Evolutionary conservation across 2,329 filamentous ascomycete genomes (phyloP).

Genomic region (Exserohilum rostratum): DNA sequence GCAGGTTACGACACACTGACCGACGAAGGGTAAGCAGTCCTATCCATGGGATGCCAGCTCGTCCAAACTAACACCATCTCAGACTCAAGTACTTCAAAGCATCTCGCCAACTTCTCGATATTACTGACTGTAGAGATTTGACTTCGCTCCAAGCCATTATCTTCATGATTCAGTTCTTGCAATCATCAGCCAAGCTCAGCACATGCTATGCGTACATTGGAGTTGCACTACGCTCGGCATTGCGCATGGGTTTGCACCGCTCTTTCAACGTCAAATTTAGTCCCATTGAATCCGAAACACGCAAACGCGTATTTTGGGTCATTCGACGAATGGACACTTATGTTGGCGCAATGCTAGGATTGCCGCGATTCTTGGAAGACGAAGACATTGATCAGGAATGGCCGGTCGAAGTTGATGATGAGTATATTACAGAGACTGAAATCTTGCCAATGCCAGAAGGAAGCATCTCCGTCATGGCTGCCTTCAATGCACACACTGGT

Average conservation of each 20-base stretch:
- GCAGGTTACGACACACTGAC: slow-evolving; percentile 55
- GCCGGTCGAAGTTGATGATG: slow-evolving; percentile 56
- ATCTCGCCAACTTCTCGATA: slow-evolving; percentile 57
- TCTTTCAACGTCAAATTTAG: slow-evolving; percentile 54
- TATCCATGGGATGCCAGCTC: too few relatives aligned
- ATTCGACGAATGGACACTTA: slow-evolving; percentile 60
- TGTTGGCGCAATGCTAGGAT: slow-evolving; percentile 57
- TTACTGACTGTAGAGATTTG: slow-evolving; percentile 59
- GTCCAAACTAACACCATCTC: slow-evolving; percentile 18
- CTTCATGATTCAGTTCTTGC: slow-evolving; percentile 61
- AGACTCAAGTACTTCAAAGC: slow-evolving; percentile 58
- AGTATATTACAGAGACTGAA: slow-evolving; percentile 57
- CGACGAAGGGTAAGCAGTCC: slow-evolving; percentile 51
- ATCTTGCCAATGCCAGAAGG: slow-evolving; percentile 62
- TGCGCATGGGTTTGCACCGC: slow-evolving; percentile 60
- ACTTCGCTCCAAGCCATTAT: slow-evolving; percentile 58
- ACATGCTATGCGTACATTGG: slow-evolving; percentile 61
- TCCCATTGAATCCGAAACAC: slow-evolving; percentile 56
- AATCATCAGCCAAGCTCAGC: slow-evolving; percentile 59
- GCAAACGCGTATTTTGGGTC: slow-evolving; percentile 60
- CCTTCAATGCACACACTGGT: slow-evolving; percentile 65
- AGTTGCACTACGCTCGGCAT: slow-evolving; percentile 56
- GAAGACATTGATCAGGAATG: slow-evolving; percentile 58
- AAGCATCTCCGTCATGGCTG: slow-evolving; percentile 62
- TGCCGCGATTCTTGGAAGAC: slow-evolving; percentile 56